phyloP scores from a whole-genome alignment of 768 basidiomycete species.

The Leccinum imitatum region DNA sequence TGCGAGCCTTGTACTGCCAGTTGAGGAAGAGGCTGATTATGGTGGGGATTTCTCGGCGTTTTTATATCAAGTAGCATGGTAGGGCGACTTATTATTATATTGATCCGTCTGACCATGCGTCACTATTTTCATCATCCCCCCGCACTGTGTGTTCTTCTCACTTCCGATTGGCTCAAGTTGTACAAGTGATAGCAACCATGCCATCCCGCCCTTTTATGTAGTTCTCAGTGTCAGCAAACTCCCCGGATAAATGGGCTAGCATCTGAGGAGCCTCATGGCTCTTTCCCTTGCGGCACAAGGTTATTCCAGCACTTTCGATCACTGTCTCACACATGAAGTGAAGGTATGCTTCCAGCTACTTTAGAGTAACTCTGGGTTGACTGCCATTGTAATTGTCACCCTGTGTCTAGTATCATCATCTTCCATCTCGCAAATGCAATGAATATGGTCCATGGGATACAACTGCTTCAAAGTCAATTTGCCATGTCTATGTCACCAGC shows the following conservation, averaged over 20 bases:
- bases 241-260: neutral
- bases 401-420: neutral
- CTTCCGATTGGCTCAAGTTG: neutral
- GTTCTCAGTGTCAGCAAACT: neutral
- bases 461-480: neutral
- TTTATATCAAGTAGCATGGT: neutral
- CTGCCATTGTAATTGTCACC: neutral
- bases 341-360: neutral
- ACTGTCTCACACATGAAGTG: slow-evolving; percentile 1
- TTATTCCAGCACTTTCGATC: neutral
- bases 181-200: neutral
- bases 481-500: neutral
- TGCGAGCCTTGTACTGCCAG: neutral
- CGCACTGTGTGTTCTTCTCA: neutral
- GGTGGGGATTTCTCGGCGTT: neutral
- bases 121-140: neutral
- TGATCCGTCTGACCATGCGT: neutral
- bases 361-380: neutral
- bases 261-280: neutral
- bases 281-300: neutral
- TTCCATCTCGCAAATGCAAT: neutral
- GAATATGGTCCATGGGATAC: neutral
- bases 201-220: neutral
- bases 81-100: neutral
- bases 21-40: neutral